A percentile compares a stretch with the other conserved stretches of the same genome.
Evolutionary conservation across 2,329 filamentous ascomycete genomes (phyloP).

Genomic region (Lecanicillium sp.): DNA sequence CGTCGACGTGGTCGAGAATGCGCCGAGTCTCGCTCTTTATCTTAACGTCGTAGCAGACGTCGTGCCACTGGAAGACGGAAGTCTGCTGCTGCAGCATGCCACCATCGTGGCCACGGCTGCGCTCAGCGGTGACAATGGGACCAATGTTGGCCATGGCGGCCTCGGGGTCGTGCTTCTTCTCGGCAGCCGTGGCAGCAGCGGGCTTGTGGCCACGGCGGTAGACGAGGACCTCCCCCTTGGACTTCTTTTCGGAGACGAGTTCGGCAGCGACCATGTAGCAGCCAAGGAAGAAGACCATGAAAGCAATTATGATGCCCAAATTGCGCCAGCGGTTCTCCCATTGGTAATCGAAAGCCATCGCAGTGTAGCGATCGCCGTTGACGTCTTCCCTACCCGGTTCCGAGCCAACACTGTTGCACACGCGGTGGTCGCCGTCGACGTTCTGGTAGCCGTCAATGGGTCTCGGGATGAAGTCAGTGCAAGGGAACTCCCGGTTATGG

Average conservation of each 20-base stretch:
- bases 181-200: constrained; percentile 45
- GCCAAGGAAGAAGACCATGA: constrained; percentile 53
- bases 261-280: constrained; percentile 60
- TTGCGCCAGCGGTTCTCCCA: constrained; percentile 60
- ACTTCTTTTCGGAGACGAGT: constrained; percentile 57
- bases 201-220: constrained; percentile 46
- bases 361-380: constrained; percentile 50
- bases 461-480: constrained; percentile 41
- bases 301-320: constrained; percentile 60
- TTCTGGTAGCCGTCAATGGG: constrained; percentile 34
- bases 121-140: constrained; percentile 37
- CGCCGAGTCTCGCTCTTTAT: constrained; percentile 70
- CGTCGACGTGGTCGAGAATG: constrained; percentile 79
- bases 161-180: constrained; percentile 54
- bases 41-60: constrained; percentile 70
- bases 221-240: constrained; percentile 69
- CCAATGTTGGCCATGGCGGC: constrained; percentile 37
- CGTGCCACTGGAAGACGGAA: constrained; percentile 78
- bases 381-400: constrained; percentile 43
- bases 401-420: constrained; percentile 55
- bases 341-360: constrained; percentile 47
- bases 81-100: constrained; percentile 49
- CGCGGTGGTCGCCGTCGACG: constrained; percentile 29
- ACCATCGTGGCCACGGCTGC: constrained; percentile 29
- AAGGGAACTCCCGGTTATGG: constrained; percentile 50